phyloP scores from a whole-genome alignment of 2,329 filamentous ascomycete genomes.

The Hymenoscyphus infarciens region DNA sequence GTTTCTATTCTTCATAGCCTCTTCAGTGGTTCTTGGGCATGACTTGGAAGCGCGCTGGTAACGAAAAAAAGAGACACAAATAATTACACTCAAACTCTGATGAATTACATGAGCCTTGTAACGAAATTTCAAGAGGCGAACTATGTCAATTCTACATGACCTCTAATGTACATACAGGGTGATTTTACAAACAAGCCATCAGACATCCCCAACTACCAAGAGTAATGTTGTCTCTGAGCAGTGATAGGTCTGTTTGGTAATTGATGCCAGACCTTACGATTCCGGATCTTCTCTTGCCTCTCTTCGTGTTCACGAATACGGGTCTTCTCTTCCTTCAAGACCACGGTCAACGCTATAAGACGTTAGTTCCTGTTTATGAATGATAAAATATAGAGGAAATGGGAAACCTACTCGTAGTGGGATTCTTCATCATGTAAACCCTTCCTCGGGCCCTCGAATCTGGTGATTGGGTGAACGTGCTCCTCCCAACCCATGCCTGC shows the following conservation, averaged over 20 bases:
- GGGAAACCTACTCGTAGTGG: constrained; percentile 65
- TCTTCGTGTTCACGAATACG: constrained; percentile 78
- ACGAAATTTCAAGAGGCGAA: not conserved
- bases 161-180: constrained; percentile 1
- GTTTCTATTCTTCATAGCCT: too few relatives aligned
- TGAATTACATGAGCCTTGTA: not conserved
- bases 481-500: constrained; percentile 87
- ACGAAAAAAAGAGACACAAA: too few relatives aligned
- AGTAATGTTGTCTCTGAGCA: constrained; percentile 83
- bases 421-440: constrained; percentile 64
- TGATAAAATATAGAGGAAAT: not conserved
- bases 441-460: constrained; percentile 76
- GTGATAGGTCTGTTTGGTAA: constrained; percentile 82
- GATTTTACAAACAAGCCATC: not conserved
- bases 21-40: too few relatives aligned
- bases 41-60: too few relatives aligned
- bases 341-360: constrained; percentile 64
- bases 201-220: constrained; percentile 60
- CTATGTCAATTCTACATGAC: constrained; percentile 2
- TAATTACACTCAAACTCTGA: not conserved
- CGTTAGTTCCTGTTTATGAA: constrained; percentile 10
- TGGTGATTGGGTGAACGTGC: constrained; percentile 52
- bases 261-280: constrained; percentile 79
- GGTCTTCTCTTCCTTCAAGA: constrained; percentile 93
- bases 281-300: constrained; percentile 68